These are phyloP conservation scores for Croton setiger DNA, from an alignment of 441 rosid genomes.

Conservation along the genomic window DNA sequence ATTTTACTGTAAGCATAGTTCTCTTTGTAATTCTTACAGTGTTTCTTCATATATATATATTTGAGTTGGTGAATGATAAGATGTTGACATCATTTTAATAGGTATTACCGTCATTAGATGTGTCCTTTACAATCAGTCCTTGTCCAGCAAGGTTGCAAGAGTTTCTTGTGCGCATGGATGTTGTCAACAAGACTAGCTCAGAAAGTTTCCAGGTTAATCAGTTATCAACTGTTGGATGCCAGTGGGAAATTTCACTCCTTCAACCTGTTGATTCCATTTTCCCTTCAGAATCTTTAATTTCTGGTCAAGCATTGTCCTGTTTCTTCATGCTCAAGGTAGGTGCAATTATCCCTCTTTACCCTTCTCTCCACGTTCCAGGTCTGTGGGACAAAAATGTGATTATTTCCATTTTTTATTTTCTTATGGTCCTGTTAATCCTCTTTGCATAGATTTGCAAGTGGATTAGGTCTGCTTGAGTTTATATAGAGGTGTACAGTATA, in stretches of 20 bases:
- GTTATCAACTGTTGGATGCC: conserved; percentile 71
- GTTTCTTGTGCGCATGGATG: conserved; percentile 87
- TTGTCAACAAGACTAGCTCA: conserved; percentile 65
- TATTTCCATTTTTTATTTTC: background rate
- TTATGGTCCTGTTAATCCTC: background rate
- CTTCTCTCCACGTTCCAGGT: background rate
- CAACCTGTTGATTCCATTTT: conserved; percentile 62
- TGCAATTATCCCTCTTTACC: background rate
- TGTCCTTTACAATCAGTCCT: conserved; percentile 75
- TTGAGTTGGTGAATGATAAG: conserved; percentile 10
- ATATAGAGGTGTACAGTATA: no score
- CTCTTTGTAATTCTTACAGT: conserved; percentile 4
- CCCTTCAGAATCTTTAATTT: conserved; percentile 58
- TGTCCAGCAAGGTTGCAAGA: conserved; percentile 80
- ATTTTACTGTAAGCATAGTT: conserved; percentile 2
- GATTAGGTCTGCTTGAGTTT: background rate
- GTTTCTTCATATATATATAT: no score
- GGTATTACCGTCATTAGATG: conserved; percentile 90
- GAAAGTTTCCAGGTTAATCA: conserved; percentile 75
- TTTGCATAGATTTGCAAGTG: background rate
- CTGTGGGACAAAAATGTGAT: background rate
- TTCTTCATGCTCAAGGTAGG: conserved; percentile 84
- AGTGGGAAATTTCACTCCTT: conserved; percentile 85
- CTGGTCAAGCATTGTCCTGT: conserved; percentile 85
- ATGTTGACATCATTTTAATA: conserved; percentile 27